Base-by-base conservation (phyloP, 495 filamentous ascomycete genomes). In the Penicillium paxilli region DNA sequence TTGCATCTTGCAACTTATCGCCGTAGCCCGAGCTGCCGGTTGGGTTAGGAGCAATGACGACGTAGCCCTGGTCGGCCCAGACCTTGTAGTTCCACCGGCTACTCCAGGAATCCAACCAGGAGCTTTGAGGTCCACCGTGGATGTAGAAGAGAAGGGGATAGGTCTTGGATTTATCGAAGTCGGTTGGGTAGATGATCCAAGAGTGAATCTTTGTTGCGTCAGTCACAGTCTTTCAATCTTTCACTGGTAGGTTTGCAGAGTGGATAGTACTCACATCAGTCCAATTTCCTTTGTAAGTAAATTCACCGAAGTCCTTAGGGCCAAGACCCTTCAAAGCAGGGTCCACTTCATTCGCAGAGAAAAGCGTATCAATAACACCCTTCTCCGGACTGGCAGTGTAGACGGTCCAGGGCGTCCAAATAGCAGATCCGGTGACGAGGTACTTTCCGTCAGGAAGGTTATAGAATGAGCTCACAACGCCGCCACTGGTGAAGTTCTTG, bases 61-160 rank as follows among this genome's bases (percentile, higher is more conserved):
- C 72, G 54, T 83, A 83, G 37, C 80, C 80, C 62, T 83, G 79
- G 48, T 83, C 80, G 14, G 80, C 80, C 52, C 75, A 82, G 44
- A 78, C 72, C 49, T 77, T 78, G 25, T 64, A 68, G 55, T 82
- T 83, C 76, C 77, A 83, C 2, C 77, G 64, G 5, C 63, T 75
- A 49, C 68, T 74, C 80, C 80, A 83, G 17, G 64, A 70, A 59
- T 82, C 71, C 14, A 49, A 58, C 72, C 75, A 80, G 12, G 73
- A 66, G 25, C 74, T 67, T 60, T 82, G 79, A 14, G 80, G 80
- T 12, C 80, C 80, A 48, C 79, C 78, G 56, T 83, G 80, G 42
- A 83, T 70, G 44, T 73, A 74, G 61, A 73, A 75, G 6, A 75
- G 57, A 0, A 83, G 70, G 1, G 80, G 80, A 52, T 83, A 83